A percentile compares a stretch with the other conserved stretches of the same genome.
Evolutionary conservation across 2,329 filamentous ascomycete species (phyloP).

Genomic region (Pseudocercospora eumusae): DNA sequence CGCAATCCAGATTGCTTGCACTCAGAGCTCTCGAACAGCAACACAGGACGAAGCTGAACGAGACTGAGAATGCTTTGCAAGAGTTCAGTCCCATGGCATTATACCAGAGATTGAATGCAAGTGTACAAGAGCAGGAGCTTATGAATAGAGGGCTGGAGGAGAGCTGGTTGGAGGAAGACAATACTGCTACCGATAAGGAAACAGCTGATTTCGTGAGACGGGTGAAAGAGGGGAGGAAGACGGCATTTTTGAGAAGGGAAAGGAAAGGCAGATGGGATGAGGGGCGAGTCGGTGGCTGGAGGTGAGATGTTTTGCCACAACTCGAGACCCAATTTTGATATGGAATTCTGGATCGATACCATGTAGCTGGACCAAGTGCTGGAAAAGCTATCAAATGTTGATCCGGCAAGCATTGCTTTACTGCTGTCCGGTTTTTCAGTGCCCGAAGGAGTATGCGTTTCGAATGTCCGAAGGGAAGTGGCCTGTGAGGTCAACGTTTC

Average conservation of each 20-base stretch:
- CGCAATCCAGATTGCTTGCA: conserved; percentile 78
- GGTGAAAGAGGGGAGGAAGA: conserved; percentile 76
- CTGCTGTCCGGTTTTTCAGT: no score
- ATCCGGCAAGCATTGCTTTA: background rate
- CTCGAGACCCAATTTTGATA: no score
- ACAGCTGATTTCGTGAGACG: conserved; percentile 79
- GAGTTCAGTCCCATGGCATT: conserved; percentile 84
- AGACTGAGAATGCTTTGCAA: conserved; percentile 81
- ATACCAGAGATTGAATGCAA: conserved; percentile 76
- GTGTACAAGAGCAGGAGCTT: conserved; percentile 77
- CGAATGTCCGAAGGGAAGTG: no score
- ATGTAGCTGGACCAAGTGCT: conserved; percentile 8
- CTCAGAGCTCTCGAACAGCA: conserved; percentile 87
- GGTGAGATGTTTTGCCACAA: conserved; percentile 52
- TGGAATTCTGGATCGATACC: background rate
- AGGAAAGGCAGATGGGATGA: conserved; percentile 94
- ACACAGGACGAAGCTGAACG: conserved; percentile 83
- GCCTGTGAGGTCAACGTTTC: no score
- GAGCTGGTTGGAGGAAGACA: conserved; percentile 76
- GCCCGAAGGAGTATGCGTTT: no score
- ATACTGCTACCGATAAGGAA: conserved; percentile 73
- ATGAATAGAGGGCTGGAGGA: conserved; percentile 84
- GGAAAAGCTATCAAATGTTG: background rate
- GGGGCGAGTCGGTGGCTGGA: conserved; percentile 90
- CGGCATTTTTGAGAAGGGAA: conserved; percentile 79